Conservation (phyloP, 306 rosid genomes). For the Citrullus colocynthis region DNA sequence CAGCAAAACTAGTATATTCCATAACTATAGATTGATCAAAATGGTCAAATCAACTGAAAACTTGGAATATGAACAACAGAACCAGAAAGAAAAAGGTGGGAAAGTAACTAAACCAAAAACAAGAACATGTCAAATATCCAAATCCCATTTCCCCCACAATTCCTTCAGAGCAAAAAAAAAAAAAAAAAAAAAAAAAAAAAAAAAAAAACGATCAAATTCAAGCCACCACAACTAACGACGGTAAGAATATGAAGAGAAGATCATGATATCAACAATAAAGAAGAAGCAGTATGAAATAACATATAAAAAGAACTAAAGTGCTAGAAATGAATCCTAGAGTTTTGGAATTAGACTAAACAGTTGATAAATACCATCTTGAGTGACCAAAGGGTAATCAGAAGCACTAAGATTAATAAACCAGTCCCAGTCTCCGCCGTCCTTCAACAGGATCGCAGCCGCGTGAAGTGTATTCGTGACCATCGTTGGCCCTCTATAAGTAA, state of each 20-base stretch:
- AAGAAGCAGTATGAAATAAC: background rate
- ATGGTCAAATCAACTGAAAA: background rate
- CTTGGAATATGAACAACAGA: background rate
- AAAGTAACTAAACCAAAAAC: background rate
- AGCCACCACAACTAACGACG: background rate
- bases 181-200: background rate
- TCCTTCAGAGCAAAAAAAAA: background rate
- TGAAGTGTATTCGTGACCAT: slow-evolving; percentile 71
- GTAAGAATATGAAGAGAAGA: background rate
- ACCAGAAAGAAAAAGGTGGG: background rate
- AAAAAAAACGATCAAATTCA: background rate
- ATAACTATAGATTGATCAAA: background rate
- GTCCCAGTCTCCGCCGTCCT: slow-evolving; percentile 64
- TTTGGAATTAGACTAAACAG: background rate
- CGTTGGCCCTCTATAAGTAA: slow-evolving; percentile 60
- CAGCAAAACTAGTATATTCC: background rate
- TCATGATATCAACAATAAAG: background rate
- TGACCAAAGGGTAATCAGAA: slow-evolving; percentile 65
- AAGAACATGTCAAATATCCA: background rate
- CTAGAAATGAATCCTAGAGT: background rate
- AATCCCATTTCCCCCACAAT: background rate
- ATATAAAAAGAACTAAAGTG: background rate
- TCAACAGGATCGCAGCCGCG: slow-evolving; percentile 58
- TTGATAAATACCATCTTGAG: slow-evolving; percentile 50
- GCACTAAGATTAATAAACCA: slow-evolving; percentile 73